Evolutionary conservation across 169 alveolate species (phyloP).

Genomic region (Pseudocohnilembus persalinus): DNA sequence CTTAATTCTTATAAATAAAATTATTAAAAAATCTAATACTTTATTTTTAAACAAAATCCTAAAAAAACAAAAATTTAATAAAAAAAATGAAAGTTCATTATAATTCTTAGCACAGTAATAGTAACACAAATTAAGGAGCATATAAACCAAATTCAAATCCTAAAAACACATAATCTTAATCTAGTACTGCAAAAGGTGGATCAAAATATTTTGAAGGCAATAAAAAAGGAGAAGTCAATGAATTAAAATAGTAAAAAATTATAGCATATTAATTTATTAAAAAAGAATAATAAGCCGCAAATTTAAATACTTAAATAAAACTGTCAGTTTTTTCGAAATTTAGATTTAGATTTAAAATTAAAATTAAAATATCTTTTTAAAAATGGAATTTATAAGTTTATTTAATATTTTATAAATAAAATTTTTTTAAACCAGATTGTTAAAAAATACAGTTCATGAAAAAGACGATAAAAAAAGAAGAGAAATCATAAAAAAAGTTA

Average conservation of each 20-base stretch:
- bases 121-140: neutral
- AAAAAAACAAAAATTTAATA: no score
- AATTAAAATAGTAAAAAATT: constrained; percentile 62
- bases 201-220: constrained; percentile 85
- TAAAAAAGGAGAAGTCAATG: constrained; percentile 93
- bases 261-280: constrained; percentile 6
- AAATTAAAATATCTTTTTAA: neutral
- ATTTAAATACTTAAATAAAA: no score
- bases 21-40: no score
- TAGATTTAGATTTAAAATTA: no score
- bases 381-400: neutral
- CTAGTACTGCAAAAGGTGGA: neutral
- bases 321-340: no score
- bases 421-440: constrained; percentile 30
- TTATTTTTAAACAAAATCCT: no score
- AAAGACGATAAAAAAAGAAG: constrained; percentile 83
- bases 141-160: neutral
- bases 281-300: neutral
- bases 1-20: no score
- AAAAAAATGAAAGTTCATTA: neutral
- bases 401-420: neutral
- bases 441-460: constrained; percentile 81
- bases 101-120: neutral
- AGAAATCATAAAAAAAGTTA: constrained; percentile 92
- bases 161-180: neutral